Conservation (phyloP, 306 rosid species). For the Arachis stenosperma region DNA sequence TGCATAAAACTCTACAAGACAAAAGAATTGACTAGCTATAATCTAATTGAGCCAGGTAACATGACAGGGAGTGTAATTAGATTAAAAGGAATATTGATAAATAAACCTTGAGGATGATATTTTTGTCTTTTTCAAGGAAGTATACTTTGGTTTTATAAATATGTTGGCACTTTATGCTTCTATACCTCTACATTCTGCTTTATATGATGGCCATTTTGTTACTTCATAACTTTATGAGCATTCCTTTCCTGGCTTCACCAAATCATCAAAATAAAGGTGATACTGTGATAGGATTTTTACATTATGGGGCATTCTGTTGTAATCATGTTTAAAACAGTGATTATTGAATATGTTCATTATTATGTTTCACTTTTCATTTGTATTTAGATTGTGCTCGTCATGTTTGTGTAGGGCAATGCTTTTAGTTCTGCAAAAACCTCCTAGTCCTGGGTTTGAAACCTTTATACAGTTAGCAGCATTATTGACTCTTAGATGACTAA, state of each 20-base stretch:
- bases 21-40: constrained; percentile 12
- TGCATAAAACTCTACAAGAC: background rate
- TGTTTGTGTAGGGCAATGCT: constrained; percentile 19
- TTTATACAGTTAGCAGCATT: background rate
- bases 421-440: background rate
- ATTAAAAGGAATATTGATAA: constrained; percentile 13
- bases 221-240: constrained; percentile 1
- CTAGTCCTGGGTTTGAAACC: background rate
- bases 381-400: background rate
- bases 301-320: background rate
- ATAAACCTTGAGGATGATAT: constrained; percentile 5
- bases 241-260: background rate
- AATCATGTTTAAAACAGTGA: background rate
- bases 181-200: background rate
- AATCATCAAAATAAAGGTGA: background rate
- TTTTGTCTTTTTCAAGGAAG: constrained; percentile 19
- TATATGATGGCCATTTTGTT: constrained; percentile 3
- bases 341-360: background rate
- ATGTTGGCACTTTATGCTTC: background rate
- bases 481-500: background rate
- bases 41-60: constrained; percentile 1
- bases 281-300: constrained; percentile 14
- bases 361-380: constrained; percentile 13
- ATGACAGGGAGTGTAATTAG: constrained; percentile 9
- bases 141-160: background rate